Percentiles rank a stretch among this genome's conserved stretches.
Conservation (phyloP, 169 alveolate genomes). For the Theileria sp. region DNA sequence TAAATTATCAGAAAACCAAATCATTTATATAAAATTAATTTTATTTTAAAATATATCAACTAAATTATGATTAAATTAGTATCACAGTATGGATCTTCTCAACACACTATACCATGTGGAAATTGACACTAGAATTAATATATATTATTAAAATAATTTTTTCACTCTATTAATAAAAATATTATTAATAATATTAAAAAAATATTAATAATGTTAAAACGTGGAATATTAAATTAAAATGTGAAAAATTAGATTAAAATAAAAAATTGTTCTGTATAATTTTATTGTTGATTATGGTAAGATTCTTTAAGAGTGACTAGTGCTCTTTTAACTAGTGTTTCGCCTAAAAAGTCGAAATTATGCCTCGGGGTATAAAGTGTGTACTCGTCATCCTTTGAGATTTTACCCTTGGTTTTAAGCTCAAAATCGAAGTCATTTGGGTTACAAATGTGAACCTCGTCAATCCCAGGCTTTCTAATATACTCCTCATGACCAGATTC, state of each 20-base stretch:
- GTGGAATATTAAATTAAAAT: not conserved
- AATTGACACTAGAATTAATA: too few species aligned
- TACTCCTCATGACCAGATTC: not conserved
- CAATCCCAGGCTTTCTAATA: constrained; percentile 49
- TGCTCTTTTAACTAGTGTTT: constrained; percentile 14
- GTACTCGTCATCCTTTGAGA: constrained; percentile 37
- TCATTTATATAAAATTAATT: not conserved
- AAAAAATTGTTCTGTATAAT: not conserved
- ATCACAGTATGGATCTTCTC: too few species aligned
- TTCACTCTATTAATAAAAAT: too few species aligned
- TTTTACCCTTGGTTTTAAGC: not conserved
- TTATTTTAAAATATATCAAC: too few species aligned
- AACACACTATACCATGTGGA: too few species aligned
- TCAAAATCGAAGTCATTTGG: constrained; percentile 14
- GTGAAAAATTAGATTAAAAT: not conserved
- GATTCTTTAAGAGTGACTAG: not conserved
- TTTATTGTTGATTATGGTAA: not conserved
- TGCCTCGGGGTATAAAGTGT: constrained; percentile 47
- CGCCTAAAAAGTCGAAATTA: constrained; percentile 59
- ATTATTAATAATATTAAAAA: too few species aligned
- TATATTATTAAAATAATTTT: too few species aligned
- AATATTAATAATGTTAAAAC: too few species aligned
- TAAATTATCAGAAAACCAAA: not conserved
- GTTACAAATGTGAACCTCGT: constrained; percentile 51
- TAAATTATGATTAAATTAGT: too few species aligned